Conservation (phyloP, 176 grass and related monocot genomes). For the Oryza glaberrima region DNA sequence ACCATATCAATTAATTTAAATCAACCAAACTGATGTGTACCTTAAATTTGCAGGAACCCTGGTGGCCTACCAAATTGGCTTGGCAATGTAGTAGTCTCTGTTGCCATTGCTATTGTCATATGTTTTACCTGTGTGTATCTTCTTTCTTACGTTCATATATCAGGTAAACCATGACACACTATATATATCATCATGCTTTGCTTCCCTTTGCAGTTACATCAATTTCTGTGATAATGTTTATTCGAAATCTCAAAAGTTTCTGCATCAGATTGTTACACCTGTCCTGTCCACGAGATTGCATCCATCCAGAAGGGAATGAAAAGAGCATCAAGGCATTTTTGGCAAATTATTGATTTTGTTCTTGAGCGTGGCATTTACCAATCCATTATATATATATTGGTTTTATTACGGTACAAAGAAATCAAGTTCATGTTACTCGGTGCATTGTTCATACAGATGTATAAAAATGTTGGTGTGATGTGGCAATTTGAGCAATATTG, state of each 20-base stretch:
- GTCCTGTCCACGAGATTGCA: not conserved
- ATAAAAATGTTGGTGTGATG: too few relatives aligned
- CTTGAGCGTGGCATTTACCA: too few relatives aligned
- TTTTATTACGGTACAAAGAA: too few relatives aligned
- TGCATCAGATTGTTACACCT: not conserved
- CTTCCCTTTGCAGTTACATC: constrained; percentile 10
- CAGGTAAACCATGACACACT: constrained; percentile 65
- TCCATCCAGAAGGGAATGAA: too few relatives aligned
- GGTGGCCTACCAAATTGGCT: constrained; percentile 83
- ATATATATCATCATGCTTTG: constrained; percentile 9
- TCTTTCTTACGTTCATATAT: constrained; percentile 92
- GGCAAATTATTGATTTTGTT: too few relatives aligned
- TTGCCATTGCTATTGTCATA: constrained; percentile 63
- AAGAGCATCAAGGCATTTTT: too few relatives aligned
- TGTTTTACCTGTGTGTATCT: constrained; percentile 85
- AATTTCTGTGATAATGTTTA: constrained; percentile 6
- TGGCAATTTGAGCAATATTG: too few relatives aligned
- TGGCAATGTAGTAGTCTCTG: constrained; percentile 72
- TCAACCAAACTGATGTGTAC: constrained; percentile 23
- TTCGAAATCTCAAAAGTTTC: not conserved
- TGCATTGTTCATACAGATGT: too few relatives aligned
- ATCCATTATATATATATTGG: too few relatives aligned
- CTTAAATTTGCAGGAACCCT: constrained; percentile 71
- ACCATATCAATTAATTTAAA: constrained; percentile 14
- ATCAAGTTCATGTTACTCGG: too few relatives aligned